Conservation (phyloP, 768 basidiomycete species). For the Psilocybe cyanescens region DNA sequence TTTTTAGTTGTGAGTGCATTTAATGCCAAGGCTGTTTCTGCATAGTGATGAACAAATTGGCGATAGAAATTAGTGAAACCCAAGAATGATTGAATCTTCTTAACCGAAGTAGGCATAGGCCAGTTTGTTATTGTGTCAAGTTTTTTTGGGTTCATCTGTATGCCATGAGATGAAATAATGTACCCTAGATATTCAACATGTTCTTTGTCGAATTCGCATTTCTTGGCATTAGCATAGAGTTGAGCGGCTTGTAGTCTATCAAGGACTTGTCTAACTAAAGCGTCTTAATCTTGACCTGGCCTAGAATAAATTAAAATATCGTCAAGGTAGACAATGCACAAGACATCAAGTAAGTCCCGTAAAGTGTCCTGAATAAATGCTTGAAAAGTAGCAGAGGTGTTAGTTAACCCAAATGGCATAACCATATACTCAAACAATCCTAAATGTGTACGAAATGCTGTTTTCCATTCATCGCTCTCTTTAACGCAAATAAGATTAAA, state of each 20-base stretch:
- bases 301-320: not conserved
- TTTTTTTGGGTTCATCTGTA: constrained; percentile 30
- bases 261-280: not conserved
- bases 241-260: not conserved
- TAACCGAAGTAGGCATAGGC: constrained; percentile 25
- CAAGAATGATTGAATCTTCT: constrained; percentile 42
- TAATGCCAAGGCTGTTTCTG: constrained; percentile 34
- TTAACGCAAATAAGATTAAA: constrained; percentile 14
- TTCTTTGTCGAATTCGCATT: constrained; percentile 36
- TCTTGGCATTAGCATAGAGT: constrained; percentile 36
- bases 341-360: not conserved
- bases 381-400: not conserved
- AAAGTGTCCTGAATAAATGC: not conserved
- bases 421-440: not conserved
- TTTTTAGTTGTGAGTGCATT: constrained; percentile 23
- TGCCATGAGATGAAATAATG: constrained; percentile 29
- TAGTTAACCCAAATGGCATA: not conserved
- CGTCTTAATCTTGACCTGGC: not conserved
- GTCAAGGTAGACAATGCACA: not conserved
- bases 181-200: constrained; percentile 46
- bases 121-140: constrained; percentile 30
- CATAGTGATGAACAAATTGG: constrained; percentile 40
- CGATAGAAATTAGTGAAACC: constrained; percentile 51
- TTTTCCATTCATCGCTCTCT: constrained; percentile 29
- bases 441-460: not conserved